phyloP scores from a whole-genome alignment of 2,329 filamentous ascomycete genomes.

The Acrodontium crateriforme region DNA sequence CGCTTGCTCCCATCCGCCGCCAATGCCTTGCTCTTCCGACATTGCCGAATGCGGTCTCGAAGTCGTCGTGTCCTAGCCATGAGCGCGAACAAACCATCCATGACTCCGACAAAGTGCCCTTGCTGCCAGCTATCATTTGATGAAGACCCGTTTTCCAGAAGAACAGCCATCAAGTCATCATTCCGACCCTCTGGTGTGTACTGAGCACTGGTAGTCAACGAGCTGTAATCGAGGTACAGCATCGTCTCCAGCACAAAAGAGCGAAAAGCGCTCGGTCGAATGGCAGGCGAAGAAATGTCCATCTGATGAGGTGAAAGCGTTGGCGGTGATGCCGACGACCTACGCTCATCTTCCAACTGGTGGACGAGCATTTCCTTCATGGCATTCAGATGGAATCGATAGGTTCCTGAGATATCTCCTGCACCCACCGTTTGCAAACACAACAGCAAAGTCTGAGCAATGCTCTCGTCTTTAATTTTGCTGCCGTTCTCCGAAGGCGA shows the following conservation, averaged over 20 bases:
- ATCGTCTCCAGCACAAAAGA: conserved; percentile 66
- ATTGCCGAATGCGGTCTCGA: conserved; percentile 60
- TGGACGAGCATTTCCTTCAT: conserved; percentile 58
- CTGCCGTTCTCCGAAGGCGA: neutral
- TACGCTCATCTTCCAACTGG: no score
- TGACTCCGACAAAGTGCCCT: conserved; percentile 59
- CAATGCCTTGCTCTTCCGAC: conserved; percentile 47
- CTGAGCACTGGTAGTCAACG: conserved; percentile 42
- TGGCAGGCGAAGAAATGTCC: no score
- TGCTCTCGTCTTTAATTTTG: conserved; percentile 36
- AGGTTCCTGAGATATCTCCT: conserved; percentile 51
- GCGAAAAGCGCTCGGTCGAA: no score
- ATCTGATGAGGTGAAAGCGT: no score
- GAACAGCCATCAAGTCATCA: conserved; percentile 38
- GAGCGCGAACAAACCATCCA: conserved; percentile 67
- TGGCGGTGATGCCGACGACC: no score
- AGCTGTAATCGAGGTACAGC: conserved; percentile 60
- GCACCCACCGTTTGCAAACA: conserved; percentile 48
- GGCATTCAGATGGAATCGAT: conserved; percentile 60
- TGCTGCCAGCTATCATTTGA: conserved; percentile 43
- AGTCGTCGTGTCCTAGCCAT: conserved; percentile 68
- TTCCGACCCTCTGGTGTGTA: conserved; percentile 25
- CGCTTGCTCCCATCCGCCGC: no score
- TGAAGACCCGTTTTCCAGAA: no score
- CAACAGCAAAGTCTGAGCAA: conserved; percentile 45